phyloP scores from a whole-genome alignment of 345 rosid genomes.

The Syzygium grande region DNA sequence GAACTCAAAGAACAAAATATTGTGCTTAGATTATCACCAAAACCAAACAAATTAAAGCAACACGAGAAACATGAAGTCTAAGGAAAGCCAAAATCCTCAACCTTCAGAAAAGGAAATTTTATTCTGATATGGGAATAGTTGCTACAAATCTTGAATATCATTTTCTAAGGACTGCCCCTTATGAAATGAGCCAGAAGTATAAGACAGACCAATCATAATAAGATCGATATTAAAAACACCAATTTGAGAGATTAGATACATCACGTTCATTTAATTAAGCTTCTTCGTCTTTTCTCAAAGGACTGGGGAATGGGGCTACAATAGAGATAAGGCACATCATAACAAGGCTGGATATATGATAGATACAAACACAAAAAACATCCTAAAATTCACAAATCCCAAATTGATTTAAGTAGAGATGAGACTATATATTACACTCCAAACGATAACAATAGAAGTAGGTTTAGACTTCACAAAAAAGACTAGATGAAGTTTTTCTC shows the following conservation, averaged over 20 bases:
- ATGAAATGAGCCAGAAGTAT: not conserved
- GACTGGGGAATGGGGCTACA: not conserved
- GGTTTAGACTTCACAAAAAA: not conserved
- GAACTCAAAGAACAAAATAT: not conserved
- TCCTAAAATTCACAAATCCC: not conserved
- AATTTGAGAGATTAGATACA: not conserved
- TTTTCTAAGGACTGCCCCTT: not conserved
- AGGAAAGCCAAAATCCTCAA: not conserved
- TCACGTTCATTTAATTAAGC: not conserved
- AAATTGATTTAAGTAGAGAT: not conserved
- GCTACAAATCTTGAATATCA: not conserved
- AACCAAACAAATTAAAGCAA: not conserved
- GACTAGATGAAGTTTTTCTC: not conserved
- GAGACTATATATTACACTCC: not conserved
- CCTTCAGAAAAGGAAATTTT: not conserved
- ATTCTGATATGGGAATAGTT: not conserved
- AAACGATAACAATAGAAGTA: not conserved
- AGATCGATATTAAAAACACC: not conserved
- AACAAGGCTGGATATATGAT: not conserved
- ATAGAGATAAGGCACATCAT: not conserved
- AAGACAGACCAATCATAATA: not conserved
- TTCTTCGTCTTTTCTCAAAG: not conserved
- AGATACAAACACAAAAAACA: not conserved
- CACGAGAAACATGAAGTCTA: not conserved
- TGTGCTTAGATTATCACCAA: not conserved